Evolutionary conservation across 2,329 filamentous ascomycete genomes (phyloP).

Genomic region (Colletotrichum sp.): DNA sequence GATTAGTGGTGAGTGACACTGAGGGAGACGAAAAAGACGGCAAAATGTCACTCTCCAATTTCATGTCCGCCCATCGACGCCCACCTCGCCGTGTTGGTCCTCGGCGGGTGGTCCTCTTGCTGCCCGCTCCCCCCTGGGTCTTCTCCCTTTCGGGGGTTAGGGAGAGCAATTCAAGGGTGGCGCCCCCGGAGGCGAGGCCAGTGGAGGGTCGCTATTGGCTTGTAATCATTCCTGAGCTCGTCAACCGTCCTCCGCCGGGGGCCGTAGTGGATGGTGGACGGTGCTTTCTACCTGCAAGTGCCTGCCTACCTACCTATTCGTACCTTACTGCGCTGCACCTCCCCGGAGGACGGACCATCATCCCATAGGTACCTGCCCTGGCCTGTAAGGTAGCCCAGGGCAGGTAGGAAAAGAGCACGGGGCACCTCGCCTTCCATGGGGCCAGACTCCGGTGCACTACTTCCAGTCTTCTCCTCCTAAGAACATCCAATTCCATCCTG

Average conservation of each 20-base stretch:
- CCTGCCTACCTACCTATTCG: not conserved
- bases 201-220: not conserved
- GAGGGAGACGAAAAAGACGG: not conserved
- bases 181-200: not conserved
- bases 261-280: not conserved
- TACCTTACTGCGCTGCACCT: not conserved
- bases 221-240: not conserved
- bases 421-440: not conserved
- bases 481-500: not conserved
- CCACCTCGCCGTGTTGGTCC: not conserved
- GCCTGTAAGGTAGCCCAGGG: not conserved
- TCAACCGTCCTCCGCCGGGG: not conserved
- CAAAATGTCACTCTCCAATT: slow-evolving; percentile 4
- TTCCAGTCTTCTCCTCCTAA: not conserved
- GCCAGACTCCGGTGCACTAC: not conserved
- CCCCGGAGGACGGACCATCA: not conserved
- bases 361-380: not conserved
- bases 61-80: not conserved
- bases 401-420: not conserved
- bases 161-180: not conserved
- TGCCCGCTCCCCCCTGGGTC: not conserved
- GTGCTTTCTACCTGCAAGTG: not conserved
- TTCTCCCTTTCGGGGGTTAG: not conserved
- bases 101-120: not conserved
- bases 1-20: not conserved